These are phyloP conservation scores for Pichia phayaonensis DNA, from an alignment of 805 yeast genomes.

Conservation along the genomic window DNA sequence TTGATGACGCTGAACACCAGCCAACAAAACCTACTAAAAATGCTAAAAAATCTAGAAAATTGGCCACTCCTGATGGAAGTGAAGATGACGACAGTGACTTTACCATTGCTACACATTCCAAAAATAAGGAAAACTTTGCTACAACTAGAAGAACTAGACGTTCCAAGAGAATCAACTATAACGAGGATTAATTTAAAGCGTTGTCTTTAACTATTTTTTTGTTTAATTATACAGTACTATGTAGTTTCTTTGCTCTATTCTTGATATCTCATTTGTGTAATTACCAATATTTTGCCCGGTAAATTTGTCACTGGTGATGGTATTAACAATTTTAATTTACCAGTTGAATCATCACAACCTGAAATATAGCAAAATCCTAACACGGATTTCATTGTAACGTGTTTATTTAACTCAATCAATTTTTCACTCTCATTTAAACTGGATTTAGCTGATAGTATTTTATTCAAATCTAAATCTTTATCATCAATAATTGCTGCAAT, in stretches of 20 bases:
- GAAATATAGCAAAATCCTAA: constrained; percentile 71
- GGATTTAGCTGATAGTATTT: not conserved
- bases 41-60: not conserved
- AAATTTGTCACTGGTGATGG: constrained; percentile 79
- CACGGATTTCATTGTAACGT: constrained; percentile 28
- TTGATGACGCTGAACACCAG: not conserved
- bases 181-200: not conserved
- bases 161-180: constrained; percentile 5
- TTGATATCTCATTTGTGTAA: constrained; percentile 74
- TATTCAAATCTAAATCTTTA: constrained; percentile 11
- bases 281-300: constrained; percentile 65
- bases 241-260: constrained; percentile 50
- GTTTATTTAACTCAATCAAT: constrained; percentile 9
- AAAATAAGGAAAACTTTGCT: not conserved
- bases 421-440: constrained; percentile 23
- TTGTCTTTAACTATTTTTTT: too few species aligned
- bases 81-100: not conserved
- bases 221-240: not conserved
- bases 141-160: constrained; percentile 3
- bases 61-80: not conserved
- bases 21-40: not conserved
- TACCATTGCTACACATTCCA: not conserved
- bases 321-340: constrained; percentile 59
- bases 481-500: constrained; percentile 37
- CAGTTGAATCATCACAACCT: constrained; percentile 57